Base-by-base conservation (phyloP, 345 rosid species). In the Draba incana region DNA sequence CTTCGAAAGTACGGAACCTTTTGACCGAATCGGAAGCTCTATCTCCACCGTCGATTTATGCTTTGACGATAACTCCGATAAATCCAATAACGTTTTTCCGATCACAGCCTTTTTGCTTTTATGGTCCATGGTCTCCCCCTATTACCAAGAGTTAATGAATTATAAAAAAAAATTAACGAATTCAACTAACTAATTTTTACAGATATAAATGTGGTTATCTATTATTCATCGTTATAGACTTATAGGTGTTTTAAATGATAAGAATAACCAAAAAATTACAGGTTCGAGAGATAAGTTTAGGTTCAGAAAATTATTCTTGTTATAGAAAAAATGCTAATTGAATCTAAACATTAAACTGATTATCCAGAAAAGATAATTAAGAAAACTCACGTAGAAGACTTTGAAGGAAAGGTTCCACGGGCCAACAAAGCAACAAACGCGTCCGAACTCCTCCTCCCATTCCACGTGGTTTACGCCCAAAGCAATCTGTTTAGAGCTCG, bases 391-490 rank as follows among this genome's bases (percentile, higher is more conserved):
- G 64, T 68, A 62, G 24, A 68, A 61, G 47, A 75, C 46, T 62
- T 13, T 60, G 59, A 75, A 75, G 3, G 78, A 61, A 9, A 68
- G 20, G 64, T 68, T 75, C 78, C 78, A 75, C 6, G 78, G 74
- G 15, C 78, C 78, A 1, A 68, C 69, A 45, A 75, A 3, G 53
- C 74, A 75, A 68, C 74, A 75, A 62, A 68, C 53, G 4, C 69
- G 69, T 61, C 54, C 74, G 10, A 75, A 75, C 25, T 39, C 65
- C 4, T 75, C 78, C 1, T 68, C 69, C 78, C 78, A 75, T 75
- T 61, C 65, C 20, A 75, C 78, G 2, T 68, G 25, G 24, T 53
- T 55, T 4, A 10, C 24, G 1, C 78, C 78, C 1, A 8, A 57
- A 51, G 49, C 24, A 39, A 75, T 38, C 41, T 45, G 69, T 62